Conservation (phyloP, 179 eudicot species). For the Silene noctiflora region DNA sequence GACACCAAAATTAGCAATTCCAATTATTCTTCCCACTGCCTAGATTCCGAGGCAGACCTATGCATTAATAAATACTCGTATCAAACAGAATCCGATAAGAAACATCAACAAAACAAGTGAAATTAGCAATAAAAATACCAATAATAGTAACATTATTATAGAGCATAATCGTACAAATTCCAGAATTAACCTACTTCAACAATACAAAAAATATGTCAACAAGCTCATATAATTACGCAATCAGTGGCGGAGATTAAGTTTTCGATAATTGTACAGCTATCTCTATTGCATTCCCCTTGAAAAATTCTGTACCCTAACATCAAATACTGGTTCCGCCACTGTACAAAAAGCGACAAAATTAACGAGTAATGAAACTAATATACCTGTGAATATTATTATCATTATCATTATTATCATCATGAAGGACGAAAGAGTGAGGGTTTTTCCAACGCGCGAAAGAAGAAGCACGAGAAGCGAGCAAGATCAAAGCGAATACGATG, state of each 20-base stretch:
- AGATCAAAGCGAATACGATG: slow-evolving; percentile 40
- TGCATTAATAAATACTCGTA: not conserved
- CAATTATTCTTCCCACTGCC: not conserved
- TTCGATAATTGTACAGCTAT: no score
- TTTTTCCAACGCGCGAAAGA: slow-evolving; percentile 43
- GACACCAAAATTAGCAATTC: not conserved
- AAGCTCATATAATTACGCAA: not conserved
- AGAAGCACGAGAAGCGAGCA: slow-evolving; percentile 41
- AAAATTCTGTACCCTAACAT: no score
- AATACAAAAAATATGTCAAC: not conserved
- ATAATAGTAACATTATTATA: not conserved
- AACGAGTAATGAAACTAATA: not conserved
- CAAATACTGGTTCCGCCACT: no score
- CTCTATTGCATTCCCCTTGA: no score
- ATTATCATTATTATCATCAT: slow-evolving; percentile 8
- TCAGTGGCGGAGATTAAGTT: no score
- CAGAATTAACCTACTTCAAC: not conserved
- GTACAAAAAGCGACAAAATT: no score
- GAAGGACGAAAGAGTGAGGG: slow-evolving; percentile 24
- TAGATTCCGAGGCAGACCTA: not conserved
- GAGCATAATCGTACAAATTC: not conserved
- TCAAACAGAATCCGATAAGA: not conserved
- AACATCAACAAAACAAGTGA: not conserved
- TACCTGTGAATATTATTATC: slow-evolving; percentile 36
- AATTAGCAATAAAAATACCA: not conserved